Percentiles rank a stretch among this genome's conserved stretches.
phyloP scores from a whole-genome alignment of 2,329 filamentous ascomycete genomes.

The Fusarium graminum region DNA sequence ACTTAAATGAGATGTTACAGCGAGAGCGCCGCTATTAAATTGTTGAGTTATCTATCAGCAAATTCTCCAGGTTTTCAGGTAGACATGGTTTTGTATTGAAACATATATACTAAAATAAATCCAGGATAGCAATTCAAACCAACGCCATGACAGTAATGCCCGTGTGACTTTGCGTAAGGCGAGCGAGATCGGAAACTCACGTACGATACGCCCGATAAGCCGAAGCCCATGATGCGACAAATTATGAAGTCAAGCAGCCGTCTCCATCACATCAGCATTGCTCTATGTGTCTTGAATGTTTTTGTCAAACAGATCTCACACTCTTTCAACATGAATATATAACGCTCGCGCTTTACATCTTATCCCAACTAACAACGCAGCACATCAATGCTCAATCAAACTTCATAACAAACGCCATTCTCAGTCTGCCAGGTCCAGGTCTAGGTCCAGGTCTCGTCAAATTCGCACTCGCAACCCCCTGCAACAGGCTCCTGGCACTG shows the following conservation, averaged over 20 bases:
- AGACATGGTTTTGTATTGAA: background rate
- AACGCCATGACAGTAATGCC: slow-evolving; percentile 11
- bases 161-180: slow-evolving; percentile 22
- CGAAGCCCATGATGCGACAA: slow-evolving; percentile 9
- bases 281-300: background rate
- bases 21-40: background rate
- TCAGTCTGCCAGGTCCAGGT: background rate
- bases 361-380: slow-evolving; percentile 3
- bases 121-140: background rate
- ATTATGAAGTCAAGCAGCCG: slow-evolving; percentile 12
- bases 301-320: slow-evolving; percentile 7
- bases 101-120: background rate
- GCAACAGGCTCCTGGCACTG: slow-evolving; percentile 43
- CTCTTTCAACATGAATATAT: background rate
- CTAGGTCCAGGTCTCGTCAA: slow-evolving; percentile 1
- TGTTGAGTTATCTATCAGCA: slow-evolving; percentile 6
- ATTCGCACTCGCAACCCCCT: slow-evolving; percentile 41
- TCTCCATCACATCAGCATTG: background rate
- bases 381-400: slow-evolving; percentile 4
- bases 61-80: background rate
- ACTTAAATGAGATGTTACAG: slow-evolving; percentile 5
- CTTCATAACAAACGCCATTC: background rate
- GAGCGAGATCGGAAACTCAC: slow-evolving; percentile 33
- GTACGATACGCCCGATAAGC: slow-evolving; percentile 16
- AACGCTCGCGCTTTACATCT: background rate